These are phyloP conservation scores for Solanum pinnatisectum DNA, from an alignment of 257 asterid genomes.

Conservation along the genomic window DNA sequence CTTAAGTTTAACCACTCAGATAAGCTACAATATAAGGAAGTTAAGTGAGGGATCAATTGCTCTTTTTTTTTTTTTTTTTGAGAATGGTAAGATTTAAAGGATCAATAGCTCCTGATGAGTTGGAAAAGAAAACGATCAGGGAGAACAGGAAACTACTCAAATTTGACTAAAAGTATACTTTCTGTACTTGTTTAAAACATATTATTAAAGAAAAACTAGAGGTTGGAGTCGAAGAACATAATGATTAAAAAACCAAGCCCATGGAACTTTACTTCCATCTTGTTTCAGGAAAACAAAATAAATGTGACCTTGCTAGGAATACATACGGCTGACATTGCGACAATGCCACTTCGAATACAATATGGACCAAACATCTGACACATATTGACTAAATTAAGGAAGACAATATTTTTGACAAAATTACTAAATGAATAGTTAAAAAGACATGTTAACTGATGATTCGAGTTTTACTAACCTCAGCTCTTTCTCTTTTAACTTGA, in stretches of 20 bases:
- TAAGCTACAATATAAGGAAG: not conserved
- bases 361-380: not conserved
- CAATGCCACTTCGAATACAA: not conserved
- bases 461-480: slow-evolving; percentile 46
- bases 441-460: not conserved
- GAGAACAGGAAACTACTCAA: not conserved
- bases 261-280: not conserved
- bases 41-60: not conserved
- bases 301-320: not conserved
- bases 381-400: not conserved
- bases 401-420: not conserved
- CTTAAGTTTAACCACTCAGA: not conserved
- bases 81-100: not conserved
- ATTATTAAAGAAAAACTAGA: not conserved
- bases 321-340: not conserved
- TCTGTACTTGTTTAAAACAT: not conserved
- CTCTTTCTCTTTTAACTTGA: slow-evolving; percentile 60
- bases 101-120: not conserved
- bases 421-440: not conserved
- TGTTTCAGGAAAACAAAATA: not conserved
- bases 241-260: not conserved
- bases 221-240: not conserved
- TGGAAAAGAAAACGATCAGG: not conserved
- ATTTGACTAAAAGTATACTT: not conserved
- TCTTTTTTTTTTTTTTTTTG: not conserved